A percentile compares a stretch with the other conserved stretches of the same genome.
These are phyloP conservation scores for Sanguinoderma infundibulare DNA, from an alignment of 1,284 basidiomycete species.

Conservation along the genomic window DNA sequence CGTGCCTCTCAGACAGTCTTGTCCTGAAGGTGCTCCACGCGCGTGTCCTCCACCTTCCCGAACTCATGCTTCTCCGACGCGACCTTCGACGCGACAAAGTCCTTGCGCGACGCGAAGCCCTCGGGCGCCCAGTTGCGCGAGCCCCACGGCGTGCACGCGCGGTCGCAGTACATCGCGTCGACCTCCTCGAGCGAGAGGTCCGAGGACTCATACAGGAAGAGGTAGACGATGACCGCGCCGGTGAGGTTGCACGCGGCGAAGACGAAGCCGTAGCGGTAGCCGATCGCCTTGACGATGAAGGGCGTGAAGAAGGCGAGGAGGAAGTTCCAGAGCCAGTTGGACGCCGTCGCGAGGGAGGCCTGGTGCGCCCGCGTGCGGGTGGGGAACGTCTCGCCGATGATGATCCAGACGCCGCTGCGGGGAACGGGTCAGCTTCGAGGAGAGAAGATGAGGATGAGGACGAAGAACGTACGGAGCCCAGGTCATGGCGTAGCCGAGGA, in stretches of 20 bases:
- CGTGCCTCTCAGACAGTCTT: no score
- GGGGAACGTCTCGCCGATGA: slow-evolving; percentile 80
- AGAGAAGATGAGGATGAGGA: background rate
- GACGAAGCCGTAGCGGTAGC: slow-evolving; percentile 74
- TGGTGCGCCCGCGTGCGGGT: slow-evolving; percentile 79
- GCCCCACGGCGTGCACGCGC: slow-evolving; percentile 69
- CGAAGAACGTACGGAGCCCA: slow-evolving; percentile 61
- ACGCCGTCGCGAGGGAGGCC: slow-evolving; percentile 70
- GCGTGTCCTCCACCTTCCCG: background rate
- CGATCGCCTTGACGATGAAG: slow-evolving; percentile 61
- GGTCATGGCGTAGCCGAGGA: slow-evolving; percentile 77
- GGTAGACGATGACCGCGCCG: slow-evolving; percentile 69
- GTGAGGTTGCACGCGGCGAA: slow-evolving; percentile 54
- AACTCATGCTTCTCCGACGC: slow-evolving; percentile 30
- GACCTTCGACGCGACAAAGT: slow-evolving; percentile 43
- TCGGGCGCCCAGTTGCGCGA: slow-evolving; percentile 59
- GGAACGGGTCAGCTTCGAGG: background rate
- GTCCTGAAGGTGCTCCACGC: background rate
- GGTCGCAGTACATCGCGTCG: slow-evolving; percentile 79
- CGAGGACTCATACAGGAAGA: slow-evolving; percentile 81
- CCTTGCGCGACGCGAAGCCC: slow-evolving; percentile 48
- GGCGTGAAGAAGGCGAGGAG: slow-evolving; percentile 79
- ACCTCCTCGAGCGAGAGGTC: slow-evolving; percentile 74
- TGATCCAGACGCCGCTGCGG: slow-evolving; percentile 67
- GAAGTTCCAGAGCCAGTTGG: slow-evolving; percentile 80